A percentile compares a stretch with the other conserved stretches of the same genome.
These are phyloP conservation scores for Annulohypoxylon maeteangense DNA, from an alignment of 495 filamentous ascomycete species.

Conservation along the genomic window DNA sequence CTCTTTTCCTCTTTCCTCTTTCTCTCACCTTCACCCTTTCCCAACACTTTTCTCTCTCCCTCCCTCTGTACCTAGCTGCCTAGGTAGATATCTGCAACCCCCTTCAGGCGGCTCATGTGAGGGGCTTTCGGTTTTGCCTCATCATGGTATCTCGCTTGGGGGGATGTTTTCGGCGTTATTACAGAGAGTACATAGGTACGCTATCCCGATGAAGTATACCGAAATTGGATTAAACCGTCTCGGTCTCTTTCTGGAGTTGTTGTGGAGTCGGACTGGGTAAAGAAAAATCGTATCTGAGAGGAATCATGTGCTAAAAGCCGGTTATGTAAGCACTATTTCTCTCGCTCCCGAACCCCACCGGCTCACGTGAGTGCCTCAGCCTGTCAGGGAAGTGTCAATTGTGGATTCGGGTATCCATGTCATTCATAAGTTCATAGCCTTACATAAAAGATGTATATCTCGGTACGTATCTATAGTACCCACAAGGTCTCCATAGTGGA, in stretches of 20 bases:
- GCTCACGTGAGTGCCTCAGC: conserved; percentile 21
- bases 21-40: not conserved
- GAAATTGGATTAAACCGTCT: conserved; percentile 36
- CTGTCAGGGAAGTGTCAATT: not conserved
- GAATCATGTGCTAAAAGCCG: conserved; percentile 26
- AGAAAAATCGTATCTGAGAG: not conserved
- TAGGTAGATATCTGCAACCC: not conserved
- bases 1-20: not conserved
- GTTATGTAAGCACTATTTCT: conserved; percentile 30
- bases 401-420: conserved; percentile 3
- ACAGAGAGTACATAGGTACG: conserved; percentile 12
- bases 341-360: not conserved
- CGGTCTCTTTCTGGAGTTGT: conserved; percentile 38
- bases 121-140: conserved; percentile 2
- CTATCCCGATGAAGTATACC: conserved; percentile 27
- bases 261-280: conserved; percentile 16
- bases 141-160: conserved; percentile 23
- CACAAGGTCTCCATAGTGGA: not conserved
- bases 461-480: conserved; percentile 14
- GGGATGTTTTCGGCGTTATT: conserved; percentile 33
- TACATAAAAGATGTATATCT: conserved; percentile 11
- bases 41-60: not conserved
- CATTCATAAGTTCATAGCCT: not conserved
- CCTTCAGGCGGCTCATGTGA: conserved; percentile 3
- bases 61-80: too few relatives aligned